Evolutionary conservation across 139 green algal genomes (phyloP), one percentile per base, ranked within the genome.

Genomic region (Astrephomene gubernaculifera): DNA sequence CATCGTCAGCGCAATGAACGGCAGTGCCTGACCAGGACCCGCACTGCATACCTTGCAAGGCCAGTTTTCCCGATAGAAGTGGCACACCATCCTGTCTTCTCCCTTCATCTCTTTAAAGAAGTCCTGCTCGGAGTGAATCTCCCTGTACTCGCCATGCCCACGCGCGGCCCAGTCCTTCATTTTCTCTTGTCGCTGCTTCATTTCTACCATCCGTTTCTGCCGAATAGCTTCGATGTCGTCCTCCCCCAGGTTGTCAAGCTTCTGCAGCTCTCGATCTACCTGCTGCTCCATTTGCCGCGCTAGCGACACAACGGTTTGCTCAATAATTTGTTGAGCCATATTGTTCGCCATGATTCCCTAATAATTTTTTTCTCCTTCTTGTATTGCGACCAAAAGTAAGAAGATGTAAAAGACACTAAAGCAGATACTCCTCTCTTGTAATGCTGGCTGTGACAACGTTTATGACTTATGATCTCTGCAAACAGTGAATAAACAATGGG

Each of bases 51-150:
- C 95, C 94, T 98, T 95, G 92, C 97, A 99, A 0, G 96, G 96
- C 90, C 91, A 95, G 84, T 94, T 97, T 29, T 96, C 86, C 6
- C 95, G 72, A 84, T 95, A 98, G 71, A 99, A 99, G 81, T 98
- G 96, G 87, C 94, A 97, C 0, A 99, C 89, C 88, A 98, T 94
- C 41, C 96, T 82, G n/a, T 97, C 95, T 80, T 97, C 96, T 0
- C 93, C 93, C 90, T 99, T 99, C 86, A 98, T 96, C 67, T 96
- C 95, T 41, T 93, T 92, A 80, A 99, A 99, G 85, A 99, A 99
- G 21, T 98, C 96, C 69, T 97, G 95, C 90, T 99, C 97, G 12
- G 90, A 78, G 0, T 80, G 12, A 0, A 98, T 83, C 60, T 99
- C 95, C 3, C 67, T 82, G 71, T 97, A 97, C 85, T 98, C 95